A percentile compares a stretch with the other conserved stretches of the same genome.
Conservation (phyloP, 208 protist species). For the Novymonas esmeraldas region DNA sequence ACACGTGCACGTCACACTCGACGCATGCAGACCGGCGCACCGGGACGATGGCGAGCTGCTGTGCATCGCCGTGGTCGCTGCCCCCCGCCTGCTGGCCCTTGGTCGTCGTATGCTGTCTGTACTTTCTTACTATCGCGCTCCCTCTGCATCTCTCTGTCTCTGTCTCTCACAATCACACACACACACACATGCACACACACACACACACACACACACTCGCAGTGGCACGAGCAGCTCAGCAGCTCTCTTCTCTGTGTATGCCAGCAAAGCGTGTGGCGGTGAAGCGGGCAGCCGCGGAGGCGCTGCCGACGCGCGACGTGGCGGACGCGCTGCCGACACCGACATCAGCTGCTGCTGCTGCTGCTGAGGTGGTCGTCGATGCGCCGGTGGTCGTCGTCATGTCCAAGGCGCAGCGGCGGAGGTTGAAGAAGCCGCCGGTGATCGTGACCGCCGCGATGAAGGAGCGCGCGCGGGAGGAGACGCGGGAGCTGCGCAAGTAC, state of each 20-base stretch:
- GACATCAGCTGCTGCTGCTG: background rate
- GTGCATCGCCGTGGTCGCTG: no score
- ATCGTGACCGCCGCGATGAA: constrained; percentile 86
- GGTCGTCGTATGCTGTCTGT: no score
- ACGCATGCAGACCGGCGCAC: no score
- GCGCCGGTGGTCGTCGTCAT: constrained; percentile 64
- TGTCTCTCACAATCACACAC: no score
- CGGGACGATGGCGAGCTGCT: no score
- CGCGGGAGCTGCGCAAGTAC: constrained; percentile 82
- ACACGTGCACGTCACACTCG: no score
- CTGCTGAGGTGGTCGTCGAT: constrained; percentile 12
- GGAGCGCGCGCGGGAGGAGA: constrained; percentile 69
- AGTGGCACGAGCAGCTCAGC: background rate
- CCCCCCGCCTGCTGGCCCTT: no score
- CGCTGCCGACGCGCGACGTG: background rate
- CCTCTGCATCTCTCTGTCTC: no score
- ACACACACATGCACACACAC: background rate
- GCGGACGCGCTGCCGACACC: background rate
- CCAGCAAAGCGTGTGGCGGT: constrained; percentile 14
- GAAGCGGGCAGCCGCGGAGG: constrained; percentile 19
- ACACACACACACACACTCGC: background rate
- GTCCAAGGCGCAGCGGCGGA: constrained; percentile 76
- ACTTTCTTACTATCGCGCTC: no score
- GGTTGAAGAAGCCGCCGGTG: constrained; percentile 73
- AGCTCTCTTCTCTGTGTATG: constrained; percentile 3